phyloP scores from a whole-genome alignment of 2,329 filamentous ascomycete genomes.

The Arachnomyces sp. region DNA sequence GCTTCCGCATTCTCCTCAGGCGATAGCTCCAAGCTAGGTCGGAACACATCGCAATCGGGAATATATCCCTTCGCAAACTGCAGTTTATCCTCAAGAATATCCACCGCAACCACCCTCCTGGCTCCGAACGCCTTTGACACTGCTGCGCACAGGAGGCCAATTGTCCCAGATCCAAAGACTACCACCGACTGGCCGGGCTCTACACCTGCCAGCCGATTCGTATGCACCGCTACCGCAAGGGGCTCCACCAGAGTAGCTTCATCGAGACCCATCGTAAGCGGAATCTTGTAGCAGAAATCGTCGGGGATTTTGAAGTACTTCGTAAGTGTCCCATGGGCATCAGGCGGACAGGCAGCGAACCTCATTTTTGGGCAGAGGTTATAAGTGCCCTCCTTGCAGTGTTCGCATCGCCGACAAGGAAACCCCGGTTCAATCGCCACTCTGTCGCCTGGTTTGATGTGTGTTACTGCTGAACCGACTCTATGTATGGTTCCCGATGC shows the following conservation, averaged over 20 bases:
- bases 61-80: slow-evolving; percentile 37
- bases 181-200: slow-evolving; percentile 36
- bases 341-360: slow-evolving; percentile 34
- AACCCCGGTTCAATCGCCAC: slow-evolving; percentile 31
- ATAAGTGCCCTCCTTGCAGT: slow-evolving; percentile 32
- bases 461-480: slow-evolving; percentile 19
- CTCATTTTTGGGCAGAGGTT: slow-evolving; percentile 34
- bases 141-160: slow-evolving; percentile 55
- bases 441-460: slow-evolving; percentile 21
- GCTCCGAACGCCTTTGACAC: slow-evolving; percentile 56
- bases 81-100: slow-evolving; percentile 53
- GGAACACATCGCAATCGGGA: no score
- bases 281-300: slow-evolving; percentile 34
- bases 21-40: no score
- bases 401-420: slow-evolving; percentile 27
- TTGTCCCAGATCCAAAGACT: slow-evolving; percentile 57
- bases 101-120: slow-evolving; percentile 51
- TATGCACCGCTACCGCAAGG: slow-evolving; percentile 40
- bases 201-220: slow-evolving; percentile 32
- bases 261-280: slow-evolving; percentile 27
- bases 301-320: slow-evolving; percentile 30
- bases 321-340: slow-evolving; percentile 30
- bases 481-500: slow-evolving; percentile 21
- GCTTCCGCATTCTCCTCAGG: slow-evolving; percentile 18
- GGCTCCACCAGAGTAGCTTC: slow-evolving; percentile 43